Evolutionary conservation across 169 alveolate species (phyloP).

Genomic region (Hammondia hammondi): DNA sequence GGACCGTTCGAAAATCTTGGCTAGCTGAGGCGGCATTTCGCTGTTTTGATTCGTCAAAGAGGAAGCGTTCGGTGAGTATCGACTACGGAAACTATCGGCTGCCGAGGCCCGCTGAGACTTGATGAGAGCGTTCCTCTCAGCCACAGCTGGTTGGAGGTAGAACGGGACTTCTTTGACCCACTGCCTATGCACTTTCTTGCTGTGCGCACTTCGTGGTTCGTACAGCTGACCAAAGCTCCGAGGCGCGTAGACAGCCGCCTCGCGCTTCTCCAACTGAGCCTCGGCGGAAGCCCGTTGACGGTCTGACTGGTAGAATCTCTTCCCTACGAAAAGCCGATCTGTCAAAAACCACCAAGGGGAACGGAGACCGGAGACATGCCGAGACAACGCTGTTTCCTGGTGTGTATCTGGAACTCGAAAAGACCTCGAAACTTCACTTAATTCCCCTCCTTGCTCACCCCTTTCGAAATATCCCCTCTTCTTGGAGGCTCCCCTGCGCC

Average conservation of each 20-base stretch:
- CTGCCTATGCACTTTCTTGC: background rate
- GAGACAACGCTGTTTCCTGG: too few species aligned
- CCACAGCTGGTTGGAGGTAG: slow-evolving; percentile 10
- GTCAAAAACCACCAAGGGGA: too few species aligned
- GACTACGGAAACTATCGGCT: background rate
- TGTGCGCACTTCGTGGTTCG: background rate
- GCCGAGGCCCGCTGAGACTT: background rate
- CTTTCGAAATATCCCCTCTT: too few species aligned
- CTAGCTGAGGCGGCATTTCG: background rate
- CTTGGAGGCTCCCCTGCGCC: too few species aligned
- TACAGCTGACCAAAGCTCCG: background rate
- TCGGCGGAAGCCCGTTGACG: slow-evolving; percentile 2
- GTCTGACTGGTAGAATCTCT: background rate
- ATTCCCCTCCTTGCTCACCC: too few species aligned
- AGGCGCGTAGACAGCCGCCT: slow-evolving; percentile 11
- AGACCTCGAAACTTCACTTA: too few species aligned
- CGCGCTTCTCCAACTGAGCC: background rate
- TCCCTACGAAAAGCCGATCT: background rate
- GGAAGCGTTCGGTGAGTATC: background rate
- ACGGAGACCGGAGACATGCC: too few species aligned
- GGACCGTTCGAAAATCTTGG: background rate
- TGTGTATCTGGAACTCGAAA: too few species aligned
- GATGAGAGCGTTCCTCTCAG: background rate
- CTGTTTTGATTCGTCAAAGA: background rate
- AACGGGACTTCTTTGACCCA: slow-evolving; percentile 20